Evolutionary conservation across 768 basidiomycete species (phyloP).

Genomic region (Postia placenta): DNA sequence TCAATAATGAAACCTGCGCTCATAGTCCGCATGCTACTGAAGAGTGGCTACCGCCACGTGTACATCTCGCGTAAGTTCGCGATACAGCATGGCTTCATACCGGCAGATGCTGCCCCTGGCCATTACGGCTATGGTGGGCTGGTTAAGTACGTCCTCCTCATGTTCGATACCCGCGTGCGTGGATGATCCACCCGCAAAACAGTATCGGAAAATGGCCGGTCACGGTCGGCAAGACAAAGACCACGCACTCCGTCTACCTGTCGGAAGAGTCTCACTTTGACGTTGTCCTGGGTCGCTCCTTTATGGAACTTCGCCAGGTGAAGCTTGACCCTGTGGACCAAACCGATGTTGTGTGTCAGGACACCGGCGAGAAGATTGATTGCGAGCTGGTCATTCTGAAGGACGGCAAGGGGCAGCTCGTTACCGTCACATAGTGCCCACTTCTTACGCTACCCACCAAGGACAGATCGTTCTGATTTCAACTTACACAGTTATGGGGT

Average conservation of each 20-base stretch:
- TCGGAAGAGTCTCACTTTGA: slow-evolving; percentile 96
- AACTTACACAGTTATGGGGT: too few relatives aligned
- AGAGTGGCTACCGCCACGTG: slow-evolving; percentile 86
- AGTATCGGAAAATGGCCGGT: slow-evolving; percentile 83
- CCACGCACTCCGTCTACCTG: slow-evolving; percentile 62
- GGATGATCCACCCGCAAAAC: slow-evolving; percentile 1
- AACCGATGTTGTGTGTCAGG: slow-evolving; percentile 87
- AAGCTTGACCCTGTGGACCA: slow-evolving; percentile 78
- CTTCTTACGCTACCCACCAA: too few relatives aligned
- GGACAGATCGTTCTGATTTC: neutral
- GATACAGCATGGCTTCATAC: slow-evolving; percentile 79
- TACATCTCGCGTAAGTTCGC: slow-evolving; percentile 97
- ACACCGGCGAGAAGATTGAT: slow-evolving; percentile 86
- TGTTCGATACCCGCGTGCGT: neutral
- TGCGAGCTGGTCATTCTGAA: slow-evolving; percentile 90
- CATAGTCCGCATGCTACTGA: slow-evolving; percentile 88
- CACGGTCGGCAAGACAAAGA: slow-evolving; percentile 43
- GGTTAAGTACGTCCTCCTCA: slow-evolving; percentile 42
- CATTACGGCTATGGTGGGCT: slow-evolving; percentile 91
- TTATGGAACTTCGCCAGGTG: slow-evolving; percentile 74
- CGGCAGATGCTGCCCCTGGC: slow-evolving; percentile 80
- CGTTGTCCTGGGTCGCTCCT: slow-evolving; percentile 85
- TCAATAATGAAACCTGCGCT: neutral
- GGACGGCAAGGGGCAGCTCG: slow-evolving; percentile 86
- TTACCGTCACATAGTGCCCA: slow-evolving; percentile 89